These are phyloP conservation scores for Ricinus communis DNA, from an alignment of 345 rosid species.

Conservation along the genomic window DNA sequence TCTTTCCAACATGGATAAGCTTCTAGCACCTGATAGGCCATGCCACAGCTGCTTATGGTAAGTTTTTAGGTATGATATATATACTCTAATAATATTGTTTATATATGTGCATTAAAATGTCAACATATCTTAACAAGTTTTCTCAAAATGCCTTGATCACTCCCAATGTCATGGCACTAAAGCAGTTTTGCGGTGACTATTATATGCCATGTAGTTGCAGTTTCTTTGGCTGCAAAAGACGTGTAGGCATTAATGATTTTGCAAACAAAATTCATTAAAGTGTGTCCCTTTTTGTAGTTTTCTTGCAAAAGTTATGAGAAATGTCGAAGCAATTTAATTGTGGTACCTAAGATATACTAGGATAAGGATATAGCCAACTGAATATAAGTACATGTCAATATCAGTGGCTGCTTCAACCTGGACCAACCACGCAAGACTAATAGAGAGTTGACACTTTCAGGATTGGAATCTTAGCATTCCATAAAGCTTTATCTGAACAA, in stretches of 20 bases:
- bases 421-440: neutral
- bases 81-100: neutral
- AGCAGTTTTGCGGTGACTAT: neutral
- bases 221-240: slow-evolving; percentile 1
- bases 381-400: neutral
- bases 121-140: neutral
- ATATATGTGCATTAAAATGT: neutral
- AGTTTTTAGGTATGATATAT: slow-evolving; percentile 10
- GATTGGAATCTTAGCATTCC: slow-evolving; percentile 81
- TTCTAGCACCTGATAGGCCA: slow-evolving; percentile 84
- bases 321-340: neutral
- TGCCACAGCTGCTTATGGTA: slow-evolving; percentile 95
- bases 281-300: neutral
- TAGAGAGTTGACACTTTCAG: slow-evolving; percentile 34
- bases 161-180: neutral
- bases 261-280: neutral
- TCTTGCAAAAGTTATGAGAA: neutral
- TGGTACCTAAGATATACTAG: neutral
- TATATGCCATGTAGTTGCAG: neutral
- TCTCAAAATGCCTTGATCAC: neutral
- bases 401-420: neutral
- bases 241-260: neutral
- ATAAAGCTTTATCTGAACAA: slow-evolving; percentile 61
- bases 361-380: neutral
- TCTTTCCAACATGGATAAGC: slow-evolving; percentile 71